Base-by-base conservation (phyloP, 805 yeast species). In the Saturnispora sanitii region DNA sequence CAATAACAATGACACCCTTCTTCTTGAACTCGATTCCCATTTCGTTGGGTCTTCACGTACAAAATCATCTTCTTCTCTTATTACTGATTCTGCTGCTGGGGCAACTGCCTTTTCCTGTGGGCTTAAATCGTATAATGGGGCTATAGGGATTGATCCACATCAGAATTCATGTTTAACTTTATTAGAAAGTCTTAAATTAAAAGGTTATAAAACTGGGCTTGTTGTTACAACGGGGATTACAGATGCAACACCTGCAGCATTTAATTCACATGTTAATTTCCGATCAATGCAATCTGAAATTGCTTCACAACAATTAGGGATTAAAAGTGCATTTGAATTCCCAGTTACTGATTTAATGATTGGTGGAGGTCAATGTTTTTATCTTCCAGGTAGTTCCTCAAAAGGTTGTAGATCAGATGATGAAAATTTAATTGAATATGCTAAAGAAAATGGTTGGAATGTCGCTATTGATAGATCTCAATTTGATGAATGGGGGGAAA, bases 71-170 rank as follows among this genome's bases (percentile, higher is more conserved):
- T 66, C 70, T 47, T 82, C 94, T 1, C 66, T 83, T 51, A 75
- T 88, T 45, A 88, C 97, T 0, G 97, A 88, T 58, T 83, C 95
- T 22, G 97, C 97, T 9, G 97, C 97, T 2, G 96, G 96, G 13
- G 97, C 96, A 13, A 86, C 95, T 12, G 96, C 95, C 1, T 88
- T 87, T 54, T 70, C 94, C 0, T 85, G 95, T 60, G 90, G 78
- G 5, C 54, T 77, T 51, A 88, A 88, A 64, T 66, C 87, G 4
- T 86, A 84, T 62, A 88, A 88, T 57, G 92, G 94, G 13, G 96
- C 95, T 11, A 82, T 88, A 57, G 94, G 86, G n/a, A 95, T 88
- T 13, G 71, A 72, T 45, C 75, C 85, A 1, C 61, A 67, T 25
- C 66, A 70, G 36, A 49, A 54, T n/a, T 94, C 96, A 5, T 82